These are phyloP conservation scores for Carex pumila DNA, from an alignment of 176 grass and related monocot species.

Conservation along the genomic window DNA sequence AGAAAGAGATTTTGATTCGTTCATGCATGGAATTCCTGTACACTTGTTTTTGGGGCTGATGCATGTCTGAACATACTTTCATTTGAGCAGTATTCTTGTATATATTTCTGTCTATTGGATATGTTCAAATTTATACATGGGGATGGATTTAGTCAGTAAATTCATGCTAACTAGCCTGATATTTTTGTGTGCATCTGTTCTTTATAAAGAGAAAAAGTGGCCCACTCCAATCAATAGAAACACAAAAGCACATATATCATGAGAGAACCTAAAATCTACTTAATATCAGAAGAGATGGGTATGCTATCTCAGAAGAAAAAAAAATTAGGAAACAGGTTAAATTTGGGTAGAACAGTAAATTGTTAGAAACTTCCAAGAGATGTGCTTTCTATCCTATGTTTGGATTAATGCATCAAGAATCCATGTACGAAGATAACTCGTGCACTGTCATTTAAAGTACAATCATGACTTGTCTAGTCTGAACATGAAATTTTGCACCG, in stretches of 20 bases:
- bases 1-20: not conserved
- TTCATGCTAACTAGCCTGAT: not conserved
- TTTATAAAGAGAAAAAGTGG: not conserved
- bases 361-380: not conserved
- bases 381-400: not conserved
- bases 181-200: not conserved
- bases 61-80: not conserved
- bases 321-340: not conserved
- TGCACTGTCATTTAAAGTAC: not conserved
- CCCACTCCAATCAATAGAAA: not conserved
- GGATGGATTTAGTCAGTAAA: not conserved
- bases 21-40: not conserved
- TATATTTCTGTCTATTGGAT: not conserved
- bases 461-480: not conserved
- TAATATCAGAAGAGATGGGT: not conserved
- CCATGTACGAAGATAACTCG: not conserved
- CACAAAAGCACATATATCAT: not conserved
- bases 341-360: not conserved
- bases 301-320: not conserved
- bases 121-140: not conserved
- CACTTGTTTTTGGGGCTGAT: not conserved
- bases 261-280: not conserved
- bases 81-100: not conserved
- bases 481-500: not conserved
- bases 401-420: not conserved